Evolutionary conservation across 768 basidiomycete genomes (phyloP).

Genomic region (Mycena polygramma): DNA sequence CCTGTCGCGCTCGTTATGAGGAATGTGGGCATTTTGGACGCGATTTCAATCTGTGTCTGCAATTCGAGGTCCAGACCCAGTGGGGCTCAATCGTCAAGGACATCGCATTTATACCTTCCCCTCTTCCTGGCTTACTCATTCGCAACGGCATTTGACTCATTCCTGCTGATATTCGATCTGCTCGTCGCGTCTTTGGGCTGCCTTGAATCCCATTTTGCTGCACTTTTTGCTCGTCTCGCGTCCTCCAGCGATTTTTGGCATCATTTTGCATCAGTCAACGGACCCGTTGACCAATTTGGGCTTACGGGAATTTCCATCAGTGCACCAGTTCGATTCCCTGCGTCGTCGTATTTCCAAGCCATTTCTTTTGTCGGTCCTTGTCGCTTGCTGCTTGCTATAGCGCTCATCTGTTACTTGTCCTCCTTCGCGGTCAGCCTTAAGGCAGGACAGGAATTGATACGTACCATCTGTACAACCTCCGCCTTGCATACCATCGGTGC

Average conservation of each 20-base stretch:
- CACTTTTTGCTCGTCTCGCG: not conserved
- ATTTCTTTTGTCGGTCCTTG: too few relatives aligned
- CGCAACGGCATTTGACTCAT: not conserved
- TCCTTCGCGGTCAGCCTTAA: too few relatives aligned
- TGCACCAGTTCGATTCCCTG: too few relatives aligned
- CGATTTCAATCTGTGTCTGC: not conserved
- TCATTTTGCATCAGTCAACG: not conserved
- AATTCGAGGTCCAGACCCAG: not conserved
- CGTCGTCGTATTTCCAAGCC: too few relatives aligned
- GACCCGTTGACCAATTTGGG: conserved; percentile 9
- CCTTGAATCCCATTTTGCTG: not conserved
- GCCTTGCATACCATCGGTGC: too few relatives aligned
- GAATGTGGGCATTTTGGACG: conserved; percentile 25
- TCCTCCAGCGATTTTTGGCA: not conserved
- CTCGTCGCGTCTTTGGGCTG: not conserved
- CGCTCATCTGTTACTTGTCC: too few relatives aligned
- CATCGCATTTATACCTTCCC: not conserved
- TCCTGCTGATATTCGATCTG: not conserved
- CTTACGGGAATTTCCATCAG: not conserved
- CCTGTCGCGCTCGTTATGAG: conserved; percentile 34
- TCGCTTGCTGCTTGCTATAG: too few relatives aligned
- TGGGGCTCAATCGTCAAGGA: not conserved
- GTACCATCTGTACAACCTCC: too few relatives aligned
- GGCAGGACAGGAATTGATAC: too few relatives aligned
- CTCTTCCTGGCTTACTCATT: not conserved